Conservation (phyloP, 78 protist species). For the Creolimax fragrantissima region DNA sequence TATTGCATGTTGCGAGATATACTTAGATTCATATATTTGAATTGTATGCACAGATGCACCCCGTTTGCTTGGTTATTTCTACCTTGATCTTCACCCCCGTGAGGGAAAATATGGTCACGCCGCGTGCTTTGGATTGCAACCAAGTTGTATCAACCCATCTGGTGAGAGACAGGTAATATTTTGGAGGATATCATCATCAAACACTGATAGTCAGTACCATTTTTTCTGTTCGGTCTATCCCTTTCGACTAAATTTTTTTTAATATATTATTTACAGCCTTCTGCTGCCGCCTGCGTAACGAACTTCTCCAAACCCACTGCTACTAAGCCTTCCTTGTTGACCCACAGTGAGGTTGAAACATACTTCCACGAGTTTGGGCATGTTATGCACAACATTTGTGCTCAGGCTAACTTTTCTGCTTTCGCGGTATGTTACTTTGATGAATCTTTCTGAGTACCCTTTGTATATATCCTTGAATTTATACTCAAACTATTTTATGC, state of each 20-base stretch:
- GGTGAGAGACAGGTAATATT: neutral
- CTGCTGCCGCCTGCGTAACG: conserved; percentile 15
- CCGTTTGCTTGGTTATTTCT: conserved; percentile 37
- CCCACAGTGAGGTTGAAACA: conserved; percentile 34
- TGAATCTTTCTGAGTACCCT: conserved; percentile 37
- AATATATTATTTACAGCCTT: neutral
- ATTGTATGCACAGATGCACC: neutral
- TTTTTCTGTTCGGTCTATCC: neutral
- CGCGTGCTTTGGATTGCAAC: conserved; percentile 26
- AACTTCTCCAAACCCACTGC: conserved; percentile 31
- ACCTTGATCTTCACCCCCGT: conserved; percentile 60
- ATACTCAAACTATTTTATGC: neutral
- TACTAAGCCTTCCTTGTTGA: conserved; percentile 33
- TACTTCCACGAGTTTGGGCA: conserved; percentile 58
- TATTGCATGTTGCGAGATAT: neutral
- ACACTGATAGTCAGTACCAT: neutral
- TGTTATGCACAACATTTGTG: conserved; percentile 32
- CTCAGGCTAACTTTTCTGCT: neutral
- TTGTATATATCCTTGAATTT: neutral
- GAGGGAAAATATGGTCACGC: conserved; percentile 56
- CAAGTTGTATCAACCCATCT: neutral
- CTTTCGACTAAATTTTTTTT: neutral
- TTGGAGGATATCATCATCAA: neutral
- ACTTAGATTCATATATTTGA: neutral
- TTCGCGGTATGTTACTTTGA: conserved; percentile 32